These are phyloP conservation scores for Pseudopithomyces maydicus DNA, from an alignment of 2,329 filamentous ascomycete species.

Conservation along the genomic window DNA sequence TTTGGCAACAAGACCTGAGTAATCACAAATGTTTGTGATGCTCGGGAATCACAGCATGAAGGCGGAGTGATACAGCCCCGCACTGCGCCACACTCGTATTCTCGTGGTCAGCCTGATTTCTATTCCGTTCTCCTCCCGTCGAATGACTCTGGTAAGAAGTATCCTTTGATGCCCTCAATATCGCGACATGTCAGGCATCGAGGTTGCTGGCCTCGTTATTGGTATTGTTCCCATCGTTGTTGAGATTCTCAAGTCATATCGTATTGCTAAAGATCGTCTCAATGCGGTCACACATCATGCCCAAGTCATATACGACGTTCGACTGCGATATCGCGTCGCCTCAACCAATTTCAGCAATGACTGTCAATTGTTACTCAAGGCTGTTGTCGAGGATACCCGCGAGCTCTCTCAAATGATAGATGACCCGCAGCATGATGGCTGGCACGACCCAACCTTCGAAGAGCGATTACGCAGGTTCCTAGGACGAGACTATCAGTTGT, in stretches of 20 bases:
- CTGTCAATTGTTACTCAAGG: constrained; percentile 11
- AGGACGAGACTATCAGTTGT: constrained; percentile 7
- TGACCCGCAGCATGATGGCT: constrained; percentile 1
- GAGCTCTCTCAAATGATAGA: constrained; percentile 9
- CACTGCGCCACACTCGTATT: constrained; percentile 1
- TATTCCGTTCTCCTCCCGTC: neutral
- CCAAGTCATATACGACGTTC: constrained; percentile 9
- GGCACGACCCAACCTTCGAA: constrained; percentile 3
- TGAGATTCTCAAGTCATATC: constrained; percentile 15
- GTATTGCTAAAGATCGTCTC: constrained; percentile 6
- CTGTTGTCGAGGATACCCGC: constrained; percentile 3
- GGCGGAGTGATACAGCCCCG: constrained; percentile 3
- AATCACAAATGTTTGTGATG: neutral
- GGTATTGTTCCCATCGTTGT: constrained; percentile 14
- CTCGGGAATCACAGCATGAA: neutral
- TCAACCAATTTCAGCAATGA: constrained; percentile 11
- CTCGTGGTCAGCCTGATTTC: neutral
- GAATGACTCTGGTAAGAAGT: neutral
- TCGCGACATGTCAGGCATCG: constrained; percentile 13
- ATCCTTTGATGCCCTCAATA: neutral
- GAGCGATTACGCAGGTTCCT: constrained; percentile 7
- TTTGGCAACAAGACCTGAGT: neutral
- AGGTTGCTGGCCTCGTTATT: constrained; percentile 13
- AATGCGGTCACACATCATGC: constrained; percentile 6
- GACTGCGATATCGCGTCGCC: constrained; percentile 11